Conservation (phyloP, 225 moss, liverwort and hornwort genomes). For the Ulota crispa region DNA sequence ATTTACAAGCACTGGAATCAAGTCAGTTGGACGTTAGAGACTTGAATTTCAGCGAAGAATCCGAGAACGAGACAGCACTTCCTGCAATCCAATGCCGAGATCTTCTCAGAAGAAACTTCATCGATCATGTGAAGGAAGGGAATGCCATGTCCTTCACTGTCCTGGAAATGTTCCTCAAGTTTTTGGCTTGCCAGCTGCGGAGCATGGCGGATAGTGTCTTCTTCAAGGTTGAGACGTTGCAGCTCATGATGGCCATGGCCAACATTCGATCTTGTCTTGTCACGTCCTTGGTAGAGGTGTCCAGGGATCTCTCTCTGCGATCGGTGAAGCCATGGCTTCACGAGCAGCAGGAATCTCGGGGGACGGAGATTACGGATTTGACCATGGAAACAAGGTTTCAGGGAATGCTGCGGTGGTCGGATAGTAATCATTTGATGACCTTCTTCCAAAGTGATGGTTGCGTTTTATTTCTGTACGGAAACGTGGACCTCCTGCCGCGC, state of each 20-base stretch:
- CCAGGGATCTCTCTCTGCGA: conserved; percentile 53
- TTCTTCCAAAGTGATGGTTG: conserved; percentile 58
- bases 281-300: conserved; percentile 44
- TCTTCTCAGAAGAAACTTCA: conserved; percentile 46
- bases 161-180: conserved; percentile 55
- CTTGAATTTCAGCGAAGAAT: conserved; percentile 34
- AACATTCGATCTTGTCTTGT: conserved; percentile 50
- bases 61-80: conserved; percentile 43
- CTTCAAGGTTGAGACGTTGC: conserved; percentile 47
- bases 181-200: conserved; percentile 51
- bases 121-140: conserved; percentile 38
- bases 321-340: conserved; percentile 70
- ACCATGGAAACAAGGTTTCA: conserved; percentile 54
- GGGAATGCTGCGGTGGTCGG: conserved; percentile 64
- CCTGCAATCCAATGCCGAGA: conserved; percentile 28
- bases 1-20: conserved; percentile 34
- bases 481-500: conserved; percentile 42
- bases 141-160: conserved; percentile 54
- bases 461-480: conserved; percentile 47
- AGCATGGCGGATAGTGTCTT: conserved; percentile 49
- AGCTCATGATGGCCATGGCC: conserved; percentile 41
- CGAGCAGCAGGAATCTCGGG: conserved; percentile 47
- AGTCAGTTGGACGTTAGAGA: conserved; percentile 37
- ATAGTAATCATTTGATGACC: conserved; percentile 64
- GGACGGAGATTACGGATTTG: conserved; percentile 40